phyloP scores from a whole-genome alignment of 371 early-diverging fungal genomes.

The Phascolomyces articulosus region DNA sequence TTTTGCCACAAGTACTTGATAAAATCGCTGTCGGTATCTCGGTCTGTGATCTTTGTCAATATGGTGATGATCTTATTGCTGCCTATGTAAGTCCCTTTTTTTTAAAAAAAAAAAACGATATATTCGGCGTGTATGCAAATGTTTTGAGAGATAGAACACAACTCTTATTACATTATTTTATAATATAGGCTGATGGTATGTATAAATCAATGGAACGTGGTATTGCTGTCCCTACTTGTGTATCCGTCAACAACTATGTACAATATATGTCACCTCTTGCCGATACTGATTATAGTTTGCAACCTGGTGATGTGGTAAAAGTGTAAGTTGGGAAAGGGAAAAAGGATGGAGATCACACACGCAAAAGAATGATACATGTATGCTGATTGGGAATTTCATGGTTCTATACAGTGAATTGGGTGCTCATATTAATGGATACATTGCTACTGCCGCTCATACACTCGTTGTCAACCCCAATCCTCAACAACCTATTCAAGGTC shows the following conservation, averaged over 20 bases:
- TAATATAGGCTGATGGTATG: conserved; percentile 63
- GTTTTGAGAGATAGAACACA: no score
- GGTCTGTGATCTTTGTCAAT: conserved; percentile 78
- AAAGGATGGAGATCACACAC: background rate
- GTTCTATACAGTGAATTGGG: conserved; percentile 75
- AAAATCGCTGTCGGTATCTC: conserved; percentile 65
- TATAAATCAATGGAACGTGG: conserved; percentile 80
- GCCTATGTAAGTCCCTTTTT: conserved; percentile 50
- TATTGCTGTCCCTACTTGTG: conserved; percentile 84
- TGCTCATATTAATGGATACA: conserved; percentile 92
- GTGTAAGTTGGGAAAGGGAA: conserved; percentile 54
- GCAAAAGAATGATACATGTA: no score
- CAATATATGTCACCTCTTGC: conserved; percentile 78
- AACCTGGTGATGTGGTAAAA: conserved; percentile 86
- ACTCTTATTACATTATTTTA: no score
- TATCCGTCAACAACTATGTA: conserved; percentile 81
- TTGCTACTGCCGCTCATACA: conserved; percentile 87
- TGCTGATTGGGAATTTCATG: no score
- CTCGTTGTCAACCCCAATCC: conserved; percentile 71
- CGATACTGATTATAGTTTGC: conserved; percentile 58
- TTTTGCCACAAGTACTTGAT: conserved; percentile 53
- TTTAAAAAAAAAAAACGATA: background rate
- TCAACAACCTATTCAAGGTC: conserved; percentile 68
- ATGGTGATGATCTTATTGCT: conserved; percentile 79
- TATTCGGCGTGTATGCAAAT: no score